Evolutionary conservation across 2,329 filamentous ascomycete genomes (phyloP).

Genomic region (Ilyonectria robusta): DNA sequence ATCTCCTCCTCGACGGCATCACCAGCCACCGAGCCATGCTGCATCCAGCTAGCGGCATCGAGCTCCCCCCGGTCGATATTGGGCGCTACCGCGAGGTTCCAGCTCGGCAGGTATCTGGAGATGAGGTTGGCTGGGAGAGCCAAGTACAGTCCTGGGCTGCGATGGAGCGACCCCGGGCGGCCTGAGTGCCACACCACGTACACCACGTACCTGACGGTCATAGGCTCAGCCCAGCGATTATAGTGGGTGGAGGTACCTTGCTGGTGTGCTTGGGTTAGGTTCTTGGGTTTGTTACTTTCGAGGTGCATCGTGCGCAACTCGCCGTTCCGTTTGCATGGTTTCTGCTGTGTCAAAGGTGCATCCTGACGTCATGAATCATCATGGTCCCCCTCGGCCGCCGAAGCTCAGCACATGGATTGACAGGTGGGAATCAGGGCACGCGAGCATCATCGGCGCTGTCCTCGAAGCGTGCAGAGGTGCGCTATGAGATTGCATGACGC

Average conservation of each 20-base stretch:
- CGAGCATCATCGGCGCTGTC: slow-evolving; percentile 5
- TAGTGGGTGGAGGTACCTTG: neutral
- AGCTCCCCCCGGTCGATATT: neutral
- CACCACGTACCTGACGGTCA: slow-evolving; percentile 8
- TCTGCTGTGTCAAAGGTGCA: neutral
- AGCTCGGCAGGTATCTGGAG: slow-evolving; percentile 13
- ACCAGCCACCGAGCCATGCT: slow-evolving; percentile 9
- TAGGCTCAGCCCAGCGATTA: neutral
- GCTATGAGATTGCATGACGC: slow-evolving; percentile 7
- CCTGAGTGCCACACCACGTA: slow-evolving; percentile 6
- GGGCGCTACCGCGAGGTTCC: neutral
- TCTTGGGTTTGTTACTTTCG: neutral
- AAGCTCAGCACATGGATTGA: slow-evolving; percentile 27
- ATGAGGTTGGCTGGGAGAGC: slow-evolving; percentile 2
- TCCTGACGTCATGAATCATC: slow-evolving; percentile 48
- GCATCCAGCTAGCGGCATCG: slow-evolving; percentile 14
- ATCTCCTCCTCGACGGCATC: neutral
- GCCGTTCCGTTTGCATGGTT: slow-evolving; percentile 1
- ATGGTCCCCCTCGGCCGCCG: slow-evolving; percentile 33
- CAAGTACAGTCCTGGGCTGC: neutral
- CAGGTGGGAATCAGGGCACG: slow-evolving; percentile 20
- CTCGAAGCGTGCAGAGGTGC: slow-evolving; percentile 1
- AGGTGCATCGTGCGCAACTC: neutral
- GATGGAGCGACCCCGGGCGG: neutral
- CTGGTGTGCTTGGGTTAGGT: neutral